These are phyloP conservation scores for Linderniella brevidens DNA, from an alignment of 257 asterid species.

Conservation along the genomic window DNA sequence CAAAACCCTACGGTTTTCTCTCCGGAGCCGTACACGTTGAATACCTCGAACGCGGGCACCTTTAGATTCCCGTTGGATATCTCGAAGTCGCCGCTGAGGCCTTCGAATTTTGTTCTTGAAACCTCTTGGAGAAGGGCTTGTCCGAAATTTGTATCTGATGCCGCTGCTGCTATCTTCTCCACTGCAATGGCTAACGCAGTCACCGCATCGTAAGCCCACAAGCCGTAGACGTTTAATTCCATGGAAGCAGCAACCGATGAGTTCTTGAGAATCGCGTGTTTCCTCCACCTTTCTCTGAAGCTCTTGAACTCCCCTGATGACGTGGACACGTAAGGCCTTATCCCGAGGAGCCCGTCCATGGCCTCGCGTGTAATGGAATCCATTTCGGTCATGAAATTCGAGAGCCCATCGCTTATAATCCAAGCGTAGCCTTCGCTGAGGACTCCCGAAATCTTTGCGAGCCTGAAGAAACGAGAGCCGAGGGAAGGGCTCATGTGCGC, in stretches of 20 bases:
- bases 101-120: constrained; percentile 18
- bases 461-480: constrained; percentile 18
- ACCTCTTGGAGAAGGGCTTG: constrained; percentile 21
- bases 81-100: constrained; percentile 34
- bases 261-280: constrained; percentile 13
- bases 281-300: constrained; percentile 32
- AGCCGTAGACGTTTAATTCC: constrained; percentile 32
- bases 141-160: constrained; percentile 20
- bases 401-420: constrained; percentile 41
- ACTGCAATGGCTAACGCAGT: constrained; percentile 40
- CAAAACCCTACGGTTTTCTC: constrained; percentile 42
- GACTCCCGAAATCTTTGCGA: constrained; percentile 25
- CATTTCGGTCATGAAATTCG: constrained; percentile 27
- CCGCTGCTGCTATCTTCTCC: constrained; percentile 18
- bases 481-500: constrained; percentile 36
- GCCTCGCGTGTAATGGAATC: constrained; percentile 22
- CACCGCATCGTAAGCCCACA: constrained; percentile 48
- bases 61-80: constrained; percentile 22
- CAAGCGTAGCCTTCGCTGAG: constrained; percentile 46
- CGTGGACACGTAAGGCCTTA: constrained; percentile 27
- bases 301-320: constrained; percentile 18
- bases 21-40: constrained; percentile 34
- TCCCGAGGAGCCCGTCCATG: constrained; percentile 56
- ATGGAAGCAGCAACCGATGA: constrained; percentile 1
- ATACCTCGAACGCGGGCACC: constrained; percentile 25